A percentile compares a stretch with the other conserved stretches of the same genome.
phyloP scores from a whole-genome alignment of 345 rosid genomes.

The Angophora floribunda region DNA sequence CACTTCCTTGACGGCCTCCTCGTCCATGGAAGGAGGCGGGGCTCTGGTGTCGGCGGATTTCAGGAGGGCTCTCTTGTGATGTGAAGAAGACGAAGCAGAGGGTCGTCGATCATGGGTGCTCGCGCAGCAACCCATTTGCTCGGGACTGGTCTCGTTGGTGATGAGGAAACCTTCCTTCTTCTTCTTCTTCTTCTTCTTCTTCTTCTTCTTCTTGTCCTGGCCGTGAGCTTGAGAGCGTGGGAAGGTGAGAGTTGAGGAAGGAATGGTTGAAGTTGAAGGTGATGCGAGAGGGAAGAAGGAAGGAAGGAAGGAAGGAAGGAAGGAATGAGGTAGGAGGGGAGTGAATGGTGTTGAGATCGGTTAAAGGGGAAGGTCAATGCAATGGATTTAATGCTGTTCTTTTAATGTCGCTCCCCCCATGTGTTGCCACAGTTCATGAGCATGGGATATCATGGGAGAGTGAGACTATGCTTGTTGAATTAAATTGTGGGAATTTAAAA shows the following conservation, averaged over 20 bases:
- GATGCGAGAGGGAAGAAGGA: not conserved
- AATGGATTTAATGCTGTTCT: not conserved
- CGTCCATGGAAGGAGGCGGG: constrained; percentile 34
- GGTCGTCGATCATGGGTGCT: constrained; percentile 21
- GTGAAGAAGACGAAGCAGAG: not conserved
- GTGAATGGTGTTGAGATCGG: not conserved
- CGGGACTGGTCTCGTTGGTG: not conserved
- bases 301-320: not conserved
- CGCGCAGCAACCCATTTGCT: constrained; percentile 73
- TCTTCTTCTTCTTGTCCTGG: not conserved
- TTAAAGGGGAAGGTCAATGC: not conserved
- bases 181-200: no score
- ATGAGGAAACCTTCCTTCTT: no score
- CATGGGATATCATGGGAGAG: not conserved
- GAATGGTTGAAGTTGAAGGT: not conserved
- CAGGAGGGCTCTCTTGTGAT: not conserved
- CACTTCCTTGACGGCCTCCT: constrained; percentile 81
- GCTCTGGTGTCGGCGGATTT: constrained; percentile 20
- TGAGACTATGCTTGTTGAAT: not conserved
- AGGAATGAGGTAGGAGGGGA: not conserved
- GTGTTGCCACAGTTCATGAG: not conserved
- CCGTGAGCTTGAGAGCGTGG: not conserved
- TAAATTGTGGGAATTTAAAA: not conserved
- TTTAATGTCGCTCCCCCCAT: not conserved
- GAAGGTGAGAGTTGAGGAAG: not conserved